Percentiles rank a stretch among this genome's conserved stretches.
Conservation (phyloP, 148 eudicot species). For the Drosera capensis region DNA sequence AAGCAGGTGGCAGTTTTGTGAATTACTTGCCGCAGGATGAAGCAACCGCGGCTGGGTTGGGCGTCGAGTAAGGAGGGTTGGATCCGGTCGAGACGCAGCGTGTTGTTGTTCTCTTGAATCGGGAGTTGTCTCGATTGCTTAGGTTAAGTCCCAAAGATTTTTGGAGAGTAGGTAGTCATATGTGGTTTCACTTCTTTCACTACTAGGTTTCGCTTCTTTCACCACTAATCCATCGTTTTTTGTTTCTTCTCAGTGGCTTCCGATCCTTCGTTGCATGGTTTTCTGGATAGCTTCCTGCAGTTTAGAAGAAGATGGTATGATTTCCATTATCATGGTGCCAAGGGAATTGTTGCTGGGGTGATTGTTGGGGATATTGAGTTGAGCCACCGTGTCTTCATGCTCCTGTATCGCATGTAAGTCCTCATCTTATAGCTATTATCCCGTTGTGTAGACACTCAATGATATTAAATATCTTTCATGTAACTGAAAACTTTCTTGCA, state of each 20-base stretch:
- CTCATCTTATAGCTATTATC: constrained; percentile 3
- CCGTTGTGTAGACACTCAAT: background rate
- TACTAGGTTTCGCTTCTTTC: background rate
- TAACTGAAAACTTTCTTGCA: constrained; percentile 10
- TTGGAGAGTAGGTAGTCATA: constrained; percentile 54
- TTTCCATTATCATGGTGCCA: constrained; percentile 74
- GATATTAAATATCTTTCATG: background rate
- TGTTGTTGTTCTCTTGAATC: constrained; percentile 70
- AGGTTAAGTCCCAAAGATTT: constrained; percentile 54
- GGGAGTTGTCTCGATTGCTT: constrained; percentile 59
- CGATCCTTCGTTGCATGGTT: constrained; percentile 59
- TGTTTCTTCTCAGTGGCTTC: constrained; percentile 44
- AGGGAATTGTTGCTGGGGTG: constrained; percentile 82
- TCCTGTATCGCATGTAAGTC: constrained; percentile 77
- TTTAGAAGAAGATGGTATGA: constrained; percentile 93
- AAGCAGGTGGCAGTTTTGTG: constrained; percentile 43
- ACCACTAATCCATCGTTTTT: background rate
- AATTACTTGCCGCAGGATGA: constrained; percentile 87
- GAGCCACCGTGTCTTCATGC: constrained; percentile 79
- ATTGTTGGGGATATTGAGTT: constrained; percentile 87
- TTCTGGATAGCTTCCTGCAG: constrained; percentile 79
- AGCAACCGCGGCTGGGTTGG: constrained; percentile 74
- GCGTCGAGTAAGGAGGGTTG: constrained; percentile 63
- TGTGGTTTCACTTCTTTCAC: no score
- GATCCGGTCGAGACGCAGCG: constrained; percentile 76